These are phyloP conservation scores for Aureobasidium uvarum DNA, from an alignment of 2,329 filamentous ascomycete genomes.

Conservation along the genomic window DNA sequence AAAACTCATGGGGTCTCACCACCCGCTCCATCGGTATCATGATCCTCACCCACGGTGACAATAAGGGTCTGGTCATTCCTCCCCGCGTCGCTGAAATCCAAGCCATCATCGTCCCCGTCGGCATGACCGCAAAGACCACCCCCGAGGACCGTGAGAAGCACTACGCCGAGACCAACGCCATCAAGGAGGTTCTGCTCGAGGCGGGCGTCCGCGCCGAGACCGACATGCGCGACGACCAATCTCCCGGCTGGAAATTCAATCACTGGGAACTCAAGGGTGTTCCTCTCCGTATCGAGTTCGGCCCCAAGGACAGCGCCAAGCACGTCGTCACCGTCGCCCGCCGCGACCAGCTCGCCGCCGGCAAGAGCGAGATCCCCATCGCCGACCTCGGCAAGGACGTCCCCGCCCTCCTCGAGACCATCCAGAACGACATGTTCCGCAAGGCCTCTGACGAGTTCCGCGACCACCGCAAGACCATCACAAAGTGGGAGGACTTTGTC, in stretches of 20 bases:
- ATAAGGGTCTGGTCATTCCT: slow-evolving; percentile 91
- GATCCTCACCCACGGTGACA: slow-evolving; percentile 97
- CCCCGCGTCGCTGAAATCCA: slow-evolving; percentile 86
- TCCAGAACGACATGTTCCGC: slow-evolving; percentile 77
- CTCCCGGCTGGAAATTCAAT: slow-evolving; percentile 97
- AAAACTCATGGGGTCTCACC: slow-evolving; percentile 98
- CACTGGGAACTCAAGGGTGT: slow-evolving; percentile 98
- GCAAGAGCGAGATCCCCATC: slow-evolving; percentile 78
- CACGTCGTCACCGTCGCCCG: slow-evolving; percentile 80
- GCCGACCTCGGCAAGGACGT: slow-evolving; percentile 70
- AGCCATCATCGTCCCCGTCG: slow-evolving; percentile 84
- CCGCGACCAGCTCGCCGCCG: slow-evolving; percentile 66
- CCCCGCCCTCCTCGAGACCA: slow-evolving; percentile 79
- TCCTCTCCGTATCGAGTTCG: slow-evolving; percentile 90
- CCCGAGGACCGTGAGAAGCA: slow-evolving; percentile 76
- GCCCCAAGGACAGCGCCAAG: slow-evolving; percentile 87
- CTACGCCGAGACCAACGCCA: slow-evolving; percentile 69
- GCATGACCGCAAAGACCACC: slow-evolving; percentile 82
- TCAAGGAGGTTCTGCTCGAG: slow-evolving; percentile 67
- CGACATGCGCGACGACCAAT: slow-evolving; percentile 85
- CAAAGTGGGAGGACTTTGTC: slow-evolving; percentile 85
- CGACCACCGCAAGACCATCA: slow-evolving; percentile 75
- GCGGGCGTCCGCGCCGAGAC: slow-evolving; percentile 74
- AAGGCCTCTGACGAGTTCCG: slow-evolving; percentile 77
- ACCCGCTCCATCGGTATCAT: slow-evolving; percentile 97